Evolutionary conservation across 306 rosid genomes (phyloP).

Genomic region (Crataegus laevigata): DNA sequence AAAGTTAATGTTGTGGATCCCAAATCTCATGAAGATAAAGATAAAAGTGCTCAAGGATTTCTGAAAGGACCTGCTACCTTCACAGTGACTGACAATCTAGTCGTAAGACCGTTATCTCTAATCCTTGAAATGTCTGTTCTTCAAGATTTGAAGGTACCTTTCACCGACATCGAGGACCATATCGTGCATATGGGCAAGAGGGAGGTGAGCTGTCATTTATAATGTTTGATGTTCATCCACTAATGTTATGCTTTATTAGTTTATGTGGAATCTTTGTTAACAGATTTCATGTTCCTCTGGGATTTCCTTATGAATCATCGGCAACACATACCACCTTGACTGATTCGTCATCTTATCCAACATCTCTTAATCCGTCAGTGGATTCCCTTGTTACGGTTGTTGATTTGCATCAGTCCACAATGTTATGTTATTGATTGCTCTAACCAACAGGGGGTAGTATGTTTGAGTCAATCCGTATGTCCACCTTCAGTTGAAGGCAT

Average conservation of each 20-base stretch:
- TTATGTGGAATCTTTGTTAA: too few species aligned
- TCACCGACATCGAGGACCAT: constrained; percentile 5
- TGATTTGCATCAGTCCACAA: too few species aligned
- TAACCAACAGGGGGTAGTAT: too few species aligned
- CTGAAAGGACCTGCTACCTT: background rate
- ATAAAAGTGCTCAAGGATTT: background rate
- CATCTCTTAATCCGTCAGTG: too few species aligned
- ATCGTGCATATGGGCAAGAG: background rate
- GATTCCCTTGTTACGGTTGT: too few species aligned
- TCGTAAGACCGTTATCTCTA: background rate
- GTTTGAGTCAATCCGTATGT: too few species aligned
- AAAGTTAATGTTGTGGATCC: background rate
- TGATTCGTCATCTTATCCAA: too few species aligned
- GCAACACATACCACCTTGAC: too few species aligned
- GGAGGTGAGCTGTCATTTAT: background rate
- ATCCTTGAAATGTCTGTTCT: background rate
- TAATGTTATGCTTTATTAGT: too few species aligned
- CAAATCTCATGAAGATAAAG: background rate
- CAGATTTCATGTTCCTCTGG: too few species aligned
- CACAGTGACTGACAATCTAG: constrained; percentile 6
- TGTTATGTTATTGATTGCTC: too few species aligned
- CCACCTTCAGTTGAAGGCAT: background rate
- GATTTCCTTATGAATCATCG: too few species aligned
- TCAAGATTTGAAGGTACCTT: background rate
- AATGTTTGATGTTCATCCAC: background rate